Conservation (phyloP, 805 yeast genomes). For the Saccharomycopsis microspora region DNA sequence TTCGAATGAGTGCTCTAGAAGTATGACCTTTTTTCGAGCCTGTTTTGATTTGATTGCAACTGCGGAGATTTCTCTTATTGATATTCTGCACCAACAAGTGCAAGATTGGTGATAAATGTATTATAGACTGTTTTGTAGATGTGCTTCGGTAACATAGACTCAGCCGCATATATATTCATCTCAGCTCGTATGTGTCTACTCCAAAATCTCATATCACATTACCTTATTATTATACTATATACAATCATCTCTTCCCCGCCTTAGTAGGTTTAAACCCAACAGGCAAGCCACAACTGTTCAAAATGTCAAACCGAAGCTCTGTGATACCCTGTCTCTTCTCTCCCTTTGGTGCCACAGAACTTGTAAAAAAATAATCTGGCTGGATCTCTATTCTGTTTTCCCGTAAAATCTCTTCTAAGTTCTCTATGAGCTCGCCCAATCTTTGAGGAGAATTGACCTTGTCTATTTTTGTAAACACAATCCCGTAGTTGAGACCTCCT, state of each 20-base stretch:
- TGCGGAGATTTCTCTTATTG: no score
- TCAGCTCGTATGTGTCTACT: background rate
- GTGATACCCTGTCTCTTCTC: conserved; percentile 13
- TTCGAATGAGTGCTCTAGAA: no score
- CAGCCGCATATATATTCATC: no score
- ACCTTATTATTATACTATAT: background rate
- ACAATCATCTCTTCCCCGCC: conserved; percentile 1
- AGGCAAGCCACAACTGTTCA: conserved; percentile 12
- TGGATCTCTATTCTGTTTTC: conserved; percentile 20
- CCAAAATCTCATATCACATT: background rate
- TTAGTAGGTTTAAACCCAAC: conserved; percentile 4
- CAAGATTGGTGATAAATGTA: no score
- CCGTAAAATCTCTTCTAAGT: conserved; percentile 28
- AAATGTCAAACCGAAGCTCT: conserved; percentile 9
- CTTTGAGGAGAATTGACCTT: conserved; percentile 23
- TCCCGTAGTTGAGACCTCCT: conserved; percentile 57
- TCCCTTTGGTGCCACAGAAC: background rate
- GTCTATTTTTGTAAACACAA: conserved; percentile 73
- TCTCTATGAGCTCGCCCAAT: conserved; percentile 22
- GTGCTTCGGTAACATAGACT: no score
- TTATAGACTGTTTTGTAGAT: no score
- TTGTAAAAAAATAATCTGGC: conserved; percentile 14
- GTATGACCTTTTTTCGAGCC: no score
- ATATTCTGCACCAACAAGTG: no score
- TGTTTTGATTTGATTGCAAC: no score